These are phyloP conservation scores for Chalaropsis ovoidea DNA, from an alignment of 2,329 filamentous ascomycete species.

Conservation along the genomic window DNA sequence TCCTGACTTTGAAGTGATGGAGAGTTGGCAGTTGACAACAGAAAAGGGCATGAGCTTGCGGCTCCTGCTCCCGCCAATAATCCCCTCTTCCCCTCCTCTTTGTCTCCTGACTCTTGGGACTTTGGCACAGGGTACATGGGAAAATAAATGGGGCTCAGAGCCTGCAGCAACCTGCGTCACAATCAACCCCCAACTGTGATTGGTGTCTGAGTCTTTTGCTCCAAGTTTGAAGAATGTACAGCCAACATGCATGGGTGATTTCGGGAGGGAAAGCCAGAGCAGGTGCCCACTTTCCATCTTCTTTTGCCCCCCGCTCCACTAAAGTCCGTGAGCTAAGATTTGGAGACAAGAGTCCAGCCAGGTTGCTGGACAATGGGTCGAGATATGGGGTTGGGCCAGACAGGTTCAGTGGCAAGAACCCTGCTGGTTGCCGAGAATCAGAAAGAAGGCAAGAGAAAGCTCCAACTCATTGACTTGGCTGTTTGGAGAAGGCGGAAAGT, in stretches of 20 bases:
- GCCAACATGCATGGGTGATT: constrained; percentile 2
- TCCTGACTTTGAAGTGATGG: too few relatives aligned
- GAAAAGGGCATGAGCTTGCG: too few relatives aligned
- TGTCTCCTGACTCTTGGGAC: constrained; percentile 1
- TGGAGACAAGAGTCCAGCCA: constrained; percentile 1
- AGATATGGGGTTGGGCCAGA: neutral
- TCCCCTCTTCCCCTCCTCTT: neutral
- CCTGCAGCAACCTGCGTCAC: neutral
- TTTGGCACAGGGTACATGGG: constrained; percentile 9
- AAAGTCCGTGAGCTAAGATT: neutral
- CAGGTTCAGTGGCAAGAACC: neutral
- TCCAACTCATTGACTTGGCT: neutral
- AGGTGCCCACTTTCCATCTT: constrained; percentile 1
- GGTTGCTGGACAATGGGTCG: constrained; percentile 1
- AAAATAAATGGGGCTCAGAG: neutral
- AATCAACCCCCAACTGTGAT: neutral
- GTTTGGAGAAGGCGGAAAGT: neutral
- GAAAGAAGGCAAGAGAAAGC: constrained; percentile 4
- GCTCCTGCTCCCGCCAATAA: too few relatives aligned
- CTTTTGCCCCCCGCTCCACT: constrained; percentile 11
- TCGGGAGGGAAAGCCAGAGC: constrained; percentile 4
- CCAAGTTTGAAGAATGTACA: constrained; percentile 2
- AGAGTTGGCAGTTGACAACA: too few relatives aligned
- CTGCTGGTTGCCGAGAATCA: neutral
- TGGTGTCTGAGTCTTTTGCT: neutral